Evolutionary conservation across 495 filamentous ascomycete genomes (phyloP), one percentile per base, ranked within the genome.

Genomic region (Lasiosphaeria hispida): DNA sequence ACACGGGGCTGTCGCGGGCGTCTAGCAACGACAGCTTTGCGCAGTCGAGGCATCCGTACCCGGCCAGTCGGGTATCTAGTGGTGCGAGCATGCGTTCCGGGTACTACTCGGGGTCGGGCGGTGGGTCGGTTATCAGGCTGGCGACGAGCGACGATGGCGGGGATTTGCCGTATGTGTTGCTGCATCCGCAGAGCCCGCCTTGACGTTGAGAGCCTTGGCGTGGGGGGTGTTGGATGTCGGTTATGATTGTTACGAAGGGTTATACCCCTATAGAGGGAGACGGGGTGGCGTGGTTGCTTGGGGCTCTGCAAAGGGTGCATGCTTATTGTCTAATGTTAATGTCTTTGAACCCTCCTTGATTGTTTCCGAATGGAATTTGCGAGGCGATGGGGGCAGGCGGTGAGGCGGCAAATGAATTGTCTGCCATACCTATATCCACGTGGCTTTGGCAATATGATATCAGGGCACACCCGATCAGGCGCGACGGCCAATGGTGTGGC

Each of bases 121-220:
- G 19, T 4, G 58, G 63, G 33, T 63, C 53, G 4, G 71, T 76
- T 4, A 77, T 79, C 33, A 58, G 75, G n/a, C 63, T 77, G 15
- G 70, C 76, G 19, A 69, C 61, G 18, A 57, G 57, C 3, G 60
- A 65, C 19, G 76, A 78, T 53, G 59, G 43, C 11, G 67, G 70
- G 23, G 69, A 69, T 18, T 47, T 79, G 56, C 75, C 74, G 18
- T 79, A 77, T 58, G 72, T 79, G n/a, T 48, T 79, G 36, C 68
- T 63, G 41, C 54, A 71, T 43, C 45, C 61, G 17, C 10, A 41
- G 13, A 53, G 58, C 18, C 18, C 11, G 5, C 23, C 23, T 30
- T 30, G 23, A 30, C 5, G 5, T 30, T 5, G 23, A 5, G 23
- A 30, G 23, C 23, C 23, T 30, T 2, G 23, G 23, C 23, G 11